phyloP scores from a whole-genome alignment of 2,329 filamentous ascomycete genomes.

The Aureobasidium sp. region DNA sequence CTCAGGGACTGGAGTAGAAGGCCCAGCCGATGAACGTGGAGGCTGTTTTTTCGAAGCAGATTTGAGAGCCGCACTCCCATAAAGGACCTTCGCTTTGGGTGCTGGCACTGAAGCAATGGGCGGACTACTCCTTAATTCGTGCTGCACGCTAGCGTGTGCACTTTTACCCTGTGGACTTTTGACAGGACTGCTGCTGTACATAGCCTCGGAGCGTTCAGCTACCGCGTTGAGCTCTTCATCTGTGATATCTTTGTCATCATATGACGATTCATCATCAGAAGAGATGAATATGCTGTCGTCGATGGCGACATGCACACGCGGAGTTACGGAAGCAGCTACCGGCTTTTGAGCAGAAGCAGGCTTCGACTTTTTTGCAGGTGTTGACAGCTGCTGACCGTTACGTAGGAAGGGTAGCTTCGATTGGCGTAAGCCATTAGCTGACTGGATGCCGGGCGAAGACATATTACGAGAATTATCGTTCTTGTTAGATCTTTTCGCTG shows the following conservation, averaged over 20 bases:
- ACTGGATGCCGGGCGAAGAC: not conserved
- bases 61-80: not conserved
- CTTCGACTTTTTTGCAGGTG: not conserved
- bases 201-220: not conserved
- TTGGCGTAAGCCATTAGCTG: constrained; percentile 2
- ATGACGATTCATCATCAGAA: constrained; percentile 13
- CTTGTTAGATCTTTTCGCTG: not conserved
- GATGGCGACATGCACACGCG: not conserved
- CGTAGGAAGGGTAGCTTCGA: not conserved
- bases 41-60: not conserved
- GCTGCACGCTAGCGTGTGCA: not conserved
- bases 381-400: not conserved
- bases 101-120: not conserved
- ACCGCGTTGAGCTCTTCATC: constrained; percentile 11
- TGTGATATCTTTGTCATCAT: constrained; percentile 13
- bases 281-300: constrained; percentile 7
- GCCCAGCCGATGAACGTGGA: not conserved
- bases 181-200: constrained; percentile 11
- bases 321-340: not conserved
- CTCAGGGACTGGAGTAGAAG: not conserved
- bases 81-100: not conserved
- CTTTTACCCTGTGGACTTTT: not conserved
- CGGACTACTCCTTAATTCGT: constrained; percentile 1
- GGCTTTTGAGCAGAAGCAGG: not conserved
- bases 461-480: not conserved